Evolutionary conservation across 768 basidiomycete genomes (phyloP).

Genomic region (Suillus subalutaceus): DNA sequence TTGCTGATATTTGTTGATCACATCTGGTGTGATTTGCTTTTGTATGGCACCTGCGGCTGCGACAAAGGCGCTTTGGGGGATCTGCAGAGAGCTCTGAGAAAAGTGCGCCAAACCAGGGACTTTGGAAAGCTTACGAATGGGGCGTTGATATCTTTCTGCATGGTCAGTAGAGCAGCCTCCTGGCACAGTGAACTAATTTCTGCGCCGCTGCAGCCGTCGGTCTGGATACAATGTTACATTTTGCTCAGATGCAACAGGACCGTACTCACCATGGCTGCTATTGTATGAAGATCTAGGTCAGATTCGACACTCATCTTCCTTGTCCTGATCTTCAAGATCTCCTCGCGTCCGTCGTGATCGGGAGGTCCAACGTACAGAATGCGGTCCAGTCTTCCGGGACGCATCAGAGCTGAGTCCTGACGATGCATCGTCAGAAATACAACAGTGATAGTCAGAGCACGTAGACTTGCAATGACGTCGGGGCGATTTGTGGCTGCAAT

Average conservation of each 20-base stretch:
- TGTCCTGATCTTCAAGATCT: constrained; percentile 82
- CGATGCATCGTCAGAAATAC: background rate
- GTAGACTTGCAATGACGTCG: constrained; percentile 74
- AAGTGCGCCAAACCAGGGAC: background rate
- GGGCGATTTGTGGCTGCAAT: constrained; percentile 97
- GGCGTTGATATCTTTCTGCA: constrained; percentile 85
- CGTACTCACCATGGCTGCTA: constrained; percentile 70
- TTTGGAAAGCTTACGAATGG: constrained; percentile 55
- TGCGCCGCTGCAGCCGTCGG: constrained; percentile 95
- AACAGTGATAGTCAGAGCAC: background rate
- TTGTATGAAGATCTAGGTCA: constrained; percentile 61
- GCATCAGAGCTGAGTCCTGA: constrained; percentile 93
- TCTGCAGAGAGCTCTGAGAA: constrained; percentile 45
- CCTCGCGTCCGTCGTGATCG: constrained; percentile 73
- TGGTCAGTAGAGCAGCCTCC: constrained; percentile 91
- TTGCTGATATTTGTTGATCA: constrained; percentile 67
- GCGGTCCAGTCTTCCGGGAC: constrained; percentile 92
- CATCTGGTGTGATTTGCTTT: constrained; percentile 81
- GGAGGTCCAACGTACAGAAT: constrained; percentile 95
- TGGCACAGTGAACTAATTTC: constrained; percentile 92
- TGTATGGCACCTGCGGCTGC: constrained; percentile 72
- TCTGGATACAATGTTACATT: constrained; percentile 47
- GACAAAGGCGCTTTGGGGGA: constrained; percentile 72
- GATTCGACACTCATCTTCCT: constrained; percentile 80
- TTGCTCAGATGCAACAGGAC: background rate